Conservation (phyloP, 2,329 filamentous ascomycete species). For the Beauveria brongniartii region DNA sequence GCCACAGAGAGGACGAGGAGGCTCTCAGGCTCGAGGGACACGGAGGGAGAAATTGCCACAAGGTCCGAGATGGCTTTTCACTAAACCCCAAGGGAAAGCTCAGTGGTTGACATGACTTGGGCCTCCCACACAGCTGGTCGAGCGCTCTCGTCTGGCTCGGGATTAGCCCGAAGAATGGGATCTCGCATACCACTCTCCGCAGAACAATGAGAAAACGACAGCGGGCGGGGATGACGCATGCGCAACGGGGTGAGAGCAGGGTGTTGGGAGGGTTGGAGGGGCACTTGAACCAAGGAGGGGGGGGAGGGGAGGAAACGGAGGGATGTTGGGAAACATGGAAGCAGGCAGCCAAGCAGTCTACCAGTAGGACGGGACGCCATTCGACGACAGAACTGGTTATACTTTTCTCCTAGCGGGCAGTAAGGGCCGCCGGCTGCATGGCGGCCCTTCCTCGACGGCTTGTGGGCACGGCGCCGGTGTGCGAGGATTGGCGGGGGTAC, state of each 20-base stretch:
- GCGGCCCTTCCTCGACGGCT: not conserved
- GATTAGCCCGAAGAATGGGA: not conserved
- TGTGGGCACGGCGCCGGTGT: not conserved
- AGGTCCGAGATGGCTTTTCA: not conserved
- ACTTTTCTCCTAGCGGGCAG: not conserved
- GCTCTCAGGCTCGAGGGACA: not conserved
- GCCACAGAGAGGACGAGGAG: not conserved
- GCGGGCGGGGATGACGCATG: constrained; percentile 8
- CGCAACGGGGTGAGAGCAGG: constrained; percentile 2
- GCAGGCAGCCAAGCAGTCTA: not conserved
- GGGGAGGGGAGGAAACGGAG: not conserved
- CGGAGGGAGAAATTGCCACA: not conserved
- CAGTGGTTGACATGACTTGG: not conserved
- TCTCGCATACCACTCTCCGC: not conserved
- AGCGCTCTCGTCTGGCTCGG: not conserved
- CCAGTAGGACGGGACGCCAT: not conserved
- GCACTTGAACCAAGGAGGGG: not conserved
- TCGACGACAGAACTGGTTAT: not conserved
- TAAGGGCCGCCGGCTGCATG: not conserved
- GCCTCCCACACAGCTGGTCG: not conserved
- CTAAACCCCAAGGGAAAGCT: not conserved
- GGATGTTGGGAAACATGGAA: not conserved
- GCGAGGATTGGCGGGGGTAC: constrained; percentile 1
- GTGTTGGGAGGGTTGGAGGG: not conserved
- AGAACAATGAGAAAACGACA: not conserved